Conservation (phyloP, 75 land plant genomes). For the Pinus albicaulis region DNA sequence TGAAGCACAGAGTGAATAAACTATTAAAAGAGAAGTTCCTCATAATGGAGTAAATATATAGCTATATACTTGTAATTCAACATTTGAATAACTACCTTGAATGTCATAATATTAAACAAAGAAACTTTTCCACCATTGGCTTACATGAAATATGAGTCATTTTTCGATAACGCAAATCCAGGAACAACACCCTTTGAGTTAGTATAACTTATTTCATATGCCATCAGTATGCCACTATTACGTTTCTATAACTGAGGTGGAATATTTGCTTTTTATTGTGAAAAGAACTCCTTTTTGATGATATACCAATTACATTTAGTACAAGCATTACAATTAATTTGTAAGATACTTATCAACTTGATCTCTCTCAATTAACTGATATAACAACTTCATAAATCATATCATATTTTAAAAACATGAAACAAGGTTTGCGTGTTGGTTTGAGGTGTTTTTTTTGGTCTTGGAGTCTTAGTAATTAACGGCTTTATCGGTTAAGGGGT, state of each 20-base stretch:
- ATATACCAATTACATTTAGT: neutral
- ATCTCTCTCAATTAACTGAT: neutral
- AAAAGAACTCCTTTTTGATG: neutral
- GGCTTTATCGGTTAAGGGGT: too few relatives aligned
- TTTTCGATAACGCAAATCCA: slow-evolving; percentile 57
- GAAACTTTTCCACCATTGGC: slow-evolving; percentile 52
- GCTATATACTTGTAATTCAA: neutral
- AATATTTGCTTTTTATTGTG: slow-evolving; percentile 28
- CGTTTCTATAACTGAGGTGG: slow-evolving; percentile 50
- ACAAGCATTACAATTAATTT: neutral
- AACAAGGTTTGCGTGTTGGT: too few relatives aligned
- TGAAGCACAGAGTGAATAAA: slow-evolving; percentile 5
- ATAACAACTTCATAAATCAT: neutral
- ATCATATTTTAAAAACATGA: too few relatives aligned
- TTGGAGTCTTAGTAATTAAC: too few relatives aligned
- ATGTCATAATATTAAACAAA: slow-evolving; percentile 60
- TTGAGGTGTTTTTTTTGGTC: too few relatives aligned
- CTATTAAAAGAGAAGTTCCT: slow-evolving; percentile 10
- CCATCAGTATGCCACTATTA: slow-evolving; percentile 36
- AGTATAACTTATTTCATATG: slow-evolving; percentile 28
- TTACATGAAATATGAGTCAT: slow-evolving; percentile 62
- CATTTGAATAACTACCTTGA: slow-evolving; percentile 33
- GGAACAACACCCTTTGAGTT: slow-evolving; percentile 37
- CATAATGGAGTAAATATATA: neutral
- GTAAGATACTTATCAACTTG: neutral